Percentiles rank a stretch among this genome's conserved stretches.
Evolutionary conservation across 768 basidiomycete genomes (phyloP).

Genomic region (Lactarius akahatsu): DNA sequence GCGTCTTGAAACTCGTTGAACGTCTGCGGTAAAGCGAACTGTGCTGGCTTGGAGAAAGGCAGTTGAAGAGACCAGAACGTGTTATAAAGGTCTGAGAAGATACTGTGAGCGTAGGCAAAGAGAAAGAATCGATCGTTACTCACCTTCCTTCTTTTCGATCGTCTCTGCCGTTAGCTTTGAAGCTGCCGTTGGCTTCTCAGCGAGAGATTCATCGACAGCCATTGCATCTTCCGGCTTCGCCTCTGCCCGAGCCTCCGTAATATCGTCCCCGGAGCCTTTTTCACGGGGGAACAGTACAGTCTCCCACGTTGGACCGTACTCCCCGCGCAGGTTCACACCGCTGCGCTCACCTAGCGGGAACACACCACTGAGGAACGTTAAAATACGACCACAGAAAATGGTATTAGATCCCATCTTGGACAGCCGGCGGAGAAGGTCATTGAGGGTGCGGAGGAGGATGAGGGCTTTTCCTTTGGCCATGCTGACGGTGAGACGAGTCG

Average conservation of each 20-base stretch:
- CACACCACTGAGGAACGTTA: constrained; percentile 81
- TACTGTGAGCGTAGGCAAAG: constrained; percentile 14
- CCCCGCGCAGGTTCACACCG: constrained; percentile 88
- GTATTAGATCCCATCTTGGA: constrained; percentile 86
- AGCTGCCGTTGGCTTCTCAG: constrained; percentile 15
- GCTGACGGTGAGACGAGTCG: constrained; percentile 65
- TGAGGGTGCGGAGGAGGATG: constrained; percentile 77
- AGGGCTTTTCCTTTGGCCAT: constrained; percentile 89
- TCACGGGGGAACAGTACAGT: constrained; percentile 49
- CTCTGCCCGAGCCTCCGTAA: constrained; percentile 35
- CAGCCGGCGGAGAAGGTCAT: constrained; percentile 81
- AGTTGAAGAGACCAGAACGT: constrained; percentile 90
- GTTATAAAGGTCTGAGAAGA: constrained; percentile 66
- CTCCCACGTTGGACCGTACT: constrained; percentile 80
- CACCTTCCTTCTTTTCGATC: constrained; percentile 65
- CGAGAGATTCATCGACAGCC: constrained; percentile 54
- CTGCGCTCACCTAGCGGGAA: constrained; percentile 88
- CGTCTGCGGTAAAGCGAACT: constrained; percentile 56
- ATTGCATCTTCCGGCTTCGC: constrained; percentile 49
- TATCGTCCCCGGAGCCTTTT: constrained; percentile 32
- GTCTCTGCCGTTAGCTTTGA: constrained; percentile 35
- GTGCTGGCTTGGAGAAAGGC: constrained; percentile 76
- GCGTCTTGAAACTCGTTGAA: constrained; percentile 68
- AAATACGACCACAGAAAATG: constrained; percentile 84
- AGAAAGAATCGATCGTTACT: not conserved